Evolutionary conservation across 2,329 filamentous ascomycete species (phyloP).

Genomic region (Alternaria ethzedia): DNA sequence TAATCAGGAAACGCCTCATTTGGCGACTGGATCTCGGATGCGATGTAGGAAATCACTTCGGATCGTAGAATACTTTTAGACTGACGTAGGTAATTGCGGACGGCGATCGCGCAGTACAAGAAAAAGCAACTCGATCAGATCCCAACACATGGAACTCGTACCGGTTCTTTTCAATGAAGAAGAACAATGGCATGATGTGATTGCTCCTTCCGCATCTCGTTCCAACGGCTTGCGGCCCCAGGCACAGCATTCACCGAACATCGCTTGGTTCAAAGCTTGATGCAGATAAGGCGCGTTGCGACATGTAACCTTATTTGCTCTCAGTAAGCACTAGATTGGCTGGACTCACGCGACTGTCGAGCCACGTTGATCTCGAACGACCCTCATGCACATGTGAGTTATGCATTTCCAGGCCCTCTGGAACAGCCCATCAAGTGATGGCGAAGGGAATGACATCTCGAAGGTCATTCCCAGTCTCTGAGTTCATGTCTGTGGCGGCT

Average conservation of each 20-base stretch:
- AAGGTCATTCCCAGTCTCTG: not conserved
- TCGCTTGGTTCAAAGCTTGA: not conserved
- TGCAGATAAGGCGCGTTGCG: not conserved
- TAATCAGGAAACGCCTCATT: not conserved
- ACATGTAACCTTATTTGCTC: not conserved
- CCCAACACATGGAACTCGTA: not conserved
- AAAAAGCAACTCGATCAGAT: not conserved
- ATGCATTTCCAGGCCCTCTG: not conserved
- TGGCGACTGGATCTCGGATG: not conserved
- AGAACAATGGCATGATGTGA: not conserved
- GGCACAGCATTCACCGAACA: not conserved
- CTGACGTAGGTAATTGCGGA: not conserved
- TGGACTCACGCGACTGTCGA: not conserved
- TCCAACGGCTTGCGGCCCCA: not conserved
- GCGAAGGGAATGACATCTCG: not conserved
- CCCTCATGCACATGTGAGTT: not conserved
- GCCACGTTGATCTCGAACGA: not conserved
- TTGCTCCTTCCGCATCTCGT: not conserved
- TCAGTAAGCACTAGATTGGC: not conserved
- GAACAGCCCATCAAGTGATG: not conserved
- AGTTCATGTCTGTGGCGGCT: not conserved
- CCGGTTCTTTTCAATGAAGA: not conserved
- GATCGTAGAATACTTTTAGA: not conserved
- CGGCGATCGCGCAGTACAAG: not conserved
- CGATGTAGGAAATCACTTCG: not conserved